These are phyloP conservation scores for Pythium rishiriense DNA, from an alignment of 352 stramenopile genomes.

Conservation along the genomic window DNA sequence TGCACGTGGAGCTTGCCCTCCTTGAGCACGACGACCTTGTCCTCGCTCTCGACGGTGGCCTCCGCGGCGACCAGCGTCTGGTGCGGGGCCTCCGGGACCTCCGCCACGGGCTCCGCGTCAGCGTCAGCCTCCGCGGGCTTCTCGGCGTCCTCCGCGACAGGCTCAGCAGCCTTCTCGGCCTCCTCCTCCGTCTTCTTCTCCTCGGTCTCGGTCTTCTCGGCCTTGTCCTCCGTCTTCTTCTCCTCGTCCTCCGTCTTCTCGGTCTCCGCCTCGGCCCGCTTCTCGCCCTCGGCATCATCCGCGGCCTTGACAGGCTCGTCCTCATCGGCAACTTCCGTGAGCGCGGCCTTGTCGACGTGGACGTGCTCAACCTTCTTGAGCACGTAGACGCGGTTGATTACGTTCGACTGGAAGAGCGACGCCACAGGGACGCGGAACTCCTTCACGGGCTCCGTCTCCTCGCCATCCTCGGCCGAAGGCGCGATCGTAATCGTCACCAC, in stretches of 20 bases:
- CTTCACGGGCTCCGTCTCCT: conserved; percentile 68
- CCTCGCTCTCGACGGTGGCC: conserved; percentile 20
- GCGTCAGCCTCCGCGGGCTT: conserved; percentile 25
- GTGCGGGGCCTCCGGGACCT: conserved; percentile 10
- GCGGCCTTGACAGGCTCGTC: not conserved
- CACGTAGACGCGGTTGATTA: conserved; percentile 74
- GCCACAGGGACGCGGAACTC: conserved; percentile 79
- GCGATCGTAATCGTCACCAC: conserved; percentile 71
- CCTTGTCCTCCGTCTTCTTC: conserved; percentile 1
- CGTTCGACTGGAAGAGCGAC: conserved; percentile 62
- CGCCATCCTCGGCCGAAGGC: conserved; percentile 30
- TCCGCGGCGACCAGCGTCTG: conserved; percentile 15
- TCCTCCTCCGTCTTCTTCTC: conserved; percentile 12
- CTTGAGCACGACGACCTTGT: conserved; percentile 25
- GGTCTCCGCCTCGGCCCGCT: conserved; percentile 6
- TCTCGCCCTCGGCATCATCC: conserved; percentile 10
- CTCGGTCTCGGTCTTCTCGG: not conserved
- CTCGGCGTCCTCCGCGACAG: conserved; percentile 23
- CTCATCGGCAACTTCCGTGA: conserved; percentile 12
- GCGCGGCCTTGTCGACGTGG: conserved; percentile 26
- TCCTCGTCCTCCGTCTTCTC: conserved; percentile 3
- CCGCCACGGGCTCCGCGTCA: conserved; percentile 28
- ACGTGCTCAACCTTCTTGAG: conserved; percentile 33
- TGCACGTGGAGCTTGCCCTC: conserved; percentile 59
- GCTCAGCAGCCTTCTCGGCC: conserved; percentile 17